Evolutionary conservation across 495 filamentous ascomycete genomes (phyloP).

Genomic region (Penicillium ochrochloron): DNA sequence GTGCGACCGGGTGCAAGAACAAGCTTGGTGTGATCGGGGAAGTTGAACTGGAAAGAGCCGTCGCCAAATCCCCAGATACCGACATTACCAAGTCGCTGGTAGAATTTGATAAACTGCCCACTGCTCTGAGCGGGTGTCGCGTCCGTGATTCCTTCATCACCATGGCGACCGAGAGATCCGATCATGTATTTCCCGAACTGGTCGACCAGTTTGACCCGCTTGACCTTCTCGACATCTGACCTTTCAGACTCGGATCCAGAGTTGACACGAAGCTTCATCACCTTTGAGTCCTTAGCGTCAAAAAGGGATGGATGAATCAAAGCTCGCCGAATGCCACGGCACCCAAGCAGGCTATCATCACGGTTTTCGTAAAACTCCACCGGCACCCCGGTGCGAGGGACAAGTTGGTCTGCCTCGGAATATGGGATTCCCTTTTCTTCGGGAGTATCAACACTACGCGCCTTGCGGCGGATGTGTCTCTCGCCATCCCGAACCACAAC

Average conservation of each 20-base stretch:
- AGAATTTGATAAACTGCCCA: conserved; percentile 79
- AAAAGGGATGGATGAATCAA: conserved; percentile 65
- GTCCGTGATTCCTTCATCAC: conserved; percentile 45
- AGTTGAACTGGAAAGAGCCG: conserved; percentile 93
- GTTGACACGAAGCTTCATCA: conserved; percentile 53
- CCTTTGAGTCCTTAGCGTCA: conserved; percentile 40
- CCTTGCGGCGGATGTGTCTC: conserved; percentile 51
- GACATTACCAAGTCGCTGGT: conserved; percentile 85
- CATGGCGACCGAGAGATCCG: conserved; percentile 56
- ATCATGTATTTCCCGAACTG: conserved; percentile 97
- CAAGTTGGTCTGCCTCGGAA: conserved; percentile 64
- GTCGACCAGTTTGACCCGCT: conserved; percentile 79
- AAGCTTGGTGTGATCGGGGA: conserved; percentile 96
- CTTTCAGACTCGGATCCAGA: conserved; percentile 55
- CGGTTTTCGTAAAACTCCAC: conserved; percentile 83
- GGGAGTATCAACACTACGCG: conserved; percentile 60
- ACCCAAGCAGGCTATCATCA: conserved; percentile 49
- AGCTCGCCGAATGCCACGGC: conserved; percentile 64
- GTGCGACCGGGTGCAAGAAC: conserved; percentile 74
- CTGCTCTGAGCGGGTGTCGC: conserved; percentile 38
- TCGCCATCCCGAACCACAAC: conserved; percentile 70
- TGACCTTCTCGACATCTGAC: conserved; percentile 71
- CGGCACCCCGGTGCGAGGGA: conserved; percentile 64
- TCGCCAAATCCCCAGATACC: conserved; percentile 89
- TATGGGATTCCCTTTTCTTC: conserved; percentile 58